A percentile compares a stretch with the other conserved stretches of the same genome.
These are phyloP conservation scores for Trichoderma arundinaceum DNA, from an alignment of 2,329 filamentous ascomycete genomes.

Conservation along the genomic window DNA sequence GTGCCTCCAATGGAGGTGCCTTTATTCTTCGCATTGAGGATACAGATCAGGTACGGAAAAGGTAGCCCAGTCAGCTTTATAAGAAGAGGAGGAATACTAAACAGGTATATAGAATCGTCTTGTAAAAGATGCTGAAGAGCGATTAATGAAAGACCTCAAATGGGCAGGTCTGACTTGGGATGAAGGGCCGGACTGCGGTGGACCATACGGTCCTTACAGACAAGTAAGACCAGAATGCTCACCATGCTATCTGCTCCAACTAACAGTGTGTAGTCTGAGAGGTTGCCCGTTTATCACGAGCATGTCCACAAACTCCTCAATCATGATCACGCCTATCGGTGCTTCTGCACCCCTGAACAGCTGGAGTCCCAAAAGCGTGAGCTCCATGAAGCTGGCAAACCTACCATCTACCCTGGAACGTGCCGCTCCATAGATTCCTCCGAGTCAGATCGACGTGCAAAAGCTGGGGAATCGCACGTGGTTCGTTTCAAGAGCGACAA, in stretches of 20 bases:
- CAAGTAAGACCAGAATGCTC: slow-evolving; percentile 60
- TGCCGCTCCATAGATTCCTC: slow-evolving; percentile 70
- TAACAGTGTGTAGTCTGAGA: slow-evolving; percentile 67
- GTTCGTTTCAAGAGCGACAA: slow-evolving; percentile 72
- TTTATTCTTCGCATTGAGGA: slow-evolving; percentile 94
- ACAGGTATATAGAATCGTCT: slow-evolving; percentile 69
- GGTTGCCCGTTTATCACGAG: slow-evolving; percentile 72
- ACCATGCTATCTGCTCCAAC: background rate
- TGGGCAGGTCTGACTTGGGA: slow-evolving; percentile 95
- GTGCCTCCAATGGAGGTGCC: slow-evolving; percentile 77
- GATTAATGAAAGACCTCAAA: slow-evolving; percentile 76
- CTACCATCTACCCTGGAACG: slow-evolving; percentile 62
- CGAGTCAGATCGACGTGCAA: slow-evolving; percentile 74
- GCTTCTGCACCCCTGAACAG: slow-evolving; percentile 81
- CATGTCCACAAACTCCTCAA: slow-evolving; percentile 73
- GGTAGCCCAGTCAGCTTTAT: too few species aligned
- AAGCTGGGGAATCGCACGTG: slow-evolving; percentile 72
- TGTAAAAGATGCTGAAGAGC: slow-evolving; percentile 77
- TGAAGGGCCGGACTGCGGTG: slow-evolving; percentile 85
- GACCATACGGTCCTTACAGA: slow-evolving; percentile 82
- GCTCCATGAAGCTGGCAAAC: slow-evolving; percentile 58
- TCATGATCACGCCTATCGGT: slow-evolving; percentile 81
- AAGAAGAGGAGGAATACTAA: background rate
- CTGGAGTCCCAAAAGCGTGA: slow-evolving; percentile 70
- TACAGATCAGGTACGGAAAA: slow-evolving; percentile 78